Evolutionary conservation across 768 basidiomycete genomes (phyloP).

Genomic region (Macrolepiota dolichaula): DNA sequence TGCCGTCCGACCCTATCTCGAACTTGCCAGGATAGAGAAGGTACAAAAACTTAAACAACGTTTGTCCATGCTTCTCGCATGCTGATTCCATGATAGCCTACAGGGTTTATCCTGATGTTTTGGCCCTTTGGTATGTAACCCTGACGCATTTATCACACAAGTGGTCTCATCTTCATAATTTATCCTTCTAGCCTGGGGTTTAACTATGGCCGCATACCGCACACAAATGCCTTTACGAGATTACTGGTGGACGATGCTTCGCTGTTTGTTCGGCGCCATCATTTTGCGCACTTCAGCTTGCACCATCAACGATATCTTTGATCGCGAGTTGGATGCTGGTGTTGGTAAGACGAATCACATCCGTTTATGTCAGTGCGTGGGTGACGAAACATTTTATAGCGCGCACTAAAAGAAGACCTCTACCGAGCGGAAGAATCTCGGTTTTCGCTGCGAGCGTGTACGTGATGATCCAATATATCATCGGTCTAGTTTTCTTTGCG

Average conservation of each 20-base stretch:
- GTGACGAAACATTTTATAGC: slow-evolving; percentile 24
- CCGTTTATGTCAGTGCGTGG: not conserved
- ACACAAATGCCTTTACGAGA: slow-evolving; percentile 25
- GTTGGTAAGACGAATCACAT: slow-evolving; percentile 38
- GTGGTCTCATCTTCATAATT: not conserved
- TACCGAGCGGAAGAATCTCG: slow-evolving; percentile 47
- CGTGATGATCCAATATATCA: slow-evolving; percentile 35
- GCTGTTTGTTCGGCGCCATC: slow-evolving; percentile 37
- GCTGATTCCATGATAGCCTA: slow-evolving; percentile 31
- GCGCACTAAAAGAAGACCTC: slow-evolving; percentile 44
- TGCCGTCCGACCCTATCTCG: slow-evolving; percentile 37
- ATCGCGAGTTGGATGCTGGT: slow-evolving; percentile 47
- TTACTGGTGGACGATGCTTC: slow-evolving; percentile 29
- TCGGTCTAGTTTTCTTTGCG: slow-evolving; percentile 39
- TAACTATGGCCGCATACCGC: slow-evolving; percentile 47
- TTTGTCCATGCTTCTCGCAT: not conserved
- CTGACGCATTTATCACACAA: not conserved
- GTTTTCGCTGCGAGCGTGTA: slow-evolving; percentile 37
- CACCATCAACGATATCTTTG: slow-evolving; percentile 55
- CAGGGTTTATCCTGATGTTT: slow-evolving; percentile 49
- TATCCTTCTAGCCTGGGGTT: slow-evolving; percentile 37
- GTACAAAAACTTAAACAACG: slow-evolving; percentile 20
- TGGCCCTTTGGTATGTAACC: slow-evolving; percentile 44
- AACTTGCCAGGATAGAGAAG: slow-evolving; percentile 49
- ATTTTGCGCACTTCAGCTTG: slow-evolving; percentile 45